These are phyloP conservation scores for Sonneratia alba DNA, from an alignment of 345 rosid genomes.

Conservation along the genomic window DNA sequence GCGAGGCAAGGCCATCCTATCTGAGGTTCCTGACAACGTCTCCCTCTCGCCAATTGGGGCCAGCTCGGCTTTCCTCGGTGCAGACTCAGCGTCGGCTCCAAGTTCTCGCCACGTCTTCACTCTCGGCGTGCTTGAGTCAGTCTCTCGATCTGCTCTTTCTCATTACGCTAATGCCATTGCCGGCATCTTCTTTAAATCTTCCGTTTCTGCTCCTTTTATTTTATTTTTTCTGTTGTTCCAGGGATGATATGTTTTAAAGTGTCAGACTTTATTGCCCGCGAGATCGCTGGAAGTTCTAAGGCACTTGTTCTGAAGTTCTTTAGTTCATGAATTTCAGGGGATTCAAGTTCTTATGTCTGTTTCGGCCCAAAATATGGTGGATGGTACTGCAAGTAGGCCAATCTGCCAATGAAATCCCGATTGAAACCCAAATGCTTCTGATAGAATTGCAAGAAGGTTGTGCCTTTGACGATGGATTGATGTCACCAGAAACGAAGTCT, in stretches of 20 bases:
- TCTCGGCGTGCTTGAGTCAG: slow-evolving; percentile 53
- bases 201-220: background rate
- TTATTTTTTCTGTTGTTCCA: background rate
- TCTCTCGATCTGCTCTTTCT: background rate
- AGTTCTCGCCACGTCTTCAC: slow-evolving; percentile 49
- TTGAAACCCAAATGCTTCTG: slow-evolving; percentile 57
- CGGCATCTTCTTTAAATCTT: background rate
- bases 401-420: slow-evolving; percentile 40
- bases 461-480: slow-evolving; percentile 11
- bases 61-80: slow-evolving; percentile 40
- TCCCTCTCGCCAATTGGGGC: slow-evolving; percentile 23
- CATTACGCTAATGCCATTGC: background rate
- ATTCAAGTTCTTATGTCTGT: slow-evolving; percentile 44
- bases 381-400: slow-evolving; percentile 55
- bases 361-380: slow-evolving; percentile 61
- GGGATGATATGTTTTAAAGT: background rate
- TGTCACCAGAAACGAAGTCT: slow-evolving; percentile 8
- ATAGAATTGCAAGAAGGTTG: slow-evolving; percentile 39
- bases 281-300: background rate
- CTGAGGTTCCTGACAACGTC: slow-evolving; percentile 29
- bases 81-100: slow-evolving; percentile 19
- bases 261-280: background rate
- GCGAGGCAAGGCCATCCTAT: slow-evolving; percentile 32
- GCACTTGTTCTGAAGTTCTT: background rate
- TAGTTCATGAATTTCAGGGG: slow-evolving; percentile 18